Evolutionary conservation across 768 basidiomycete genomes (phyloP).

Genomic region (Agaricus subrufescens): DNA sequence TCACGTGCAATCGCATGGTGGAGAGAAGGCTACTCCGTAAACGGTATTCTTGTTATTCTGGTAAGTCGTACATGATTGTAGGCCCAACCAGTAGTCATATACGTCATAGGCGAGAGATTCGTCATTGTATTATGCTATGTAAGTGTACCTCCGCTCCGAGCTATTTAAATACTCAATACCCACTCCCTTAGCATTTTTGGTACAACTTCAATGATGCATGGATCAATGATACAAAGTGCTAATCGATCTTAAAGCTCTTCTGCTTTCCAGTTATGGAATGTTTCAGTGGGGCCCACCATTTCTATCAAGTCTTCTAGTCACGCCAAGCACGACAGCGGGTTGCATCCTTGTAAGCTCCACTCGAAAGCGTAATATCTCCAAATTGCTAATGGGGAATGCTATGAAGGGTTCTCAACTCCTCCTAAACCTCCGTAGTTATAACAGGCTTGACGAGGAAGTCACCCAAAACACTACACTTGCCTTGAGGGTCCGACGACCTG

Average conservation of each 20-base stretch:
- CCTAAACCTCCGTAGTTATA: conserved; percentile 17
- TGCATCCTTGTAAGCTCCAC: conserved; percentile 17
- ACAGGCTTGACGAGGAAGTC: background rate
- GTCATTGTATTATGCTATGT: conserved; percentile 21
- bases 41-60: conserved; percentile 18
- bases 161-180: background rate
- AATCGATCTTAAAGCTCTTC: conserved; percentile 12
- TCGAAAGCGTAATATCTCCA: background rate
- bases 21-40: conserved; percentile 19
- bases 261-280: conserved; percentile 20
- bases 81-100: background rate
- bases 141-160: background rate
- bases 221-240: background rate
- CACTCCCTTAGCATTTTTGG: conserved; percentile 1
- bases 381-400: background rate
- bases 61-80: conserved; percentile 9
- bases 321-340: conserved; percentile 23
- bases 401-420: conserved; percentile 21
- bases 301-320: conserved; percentile 25
- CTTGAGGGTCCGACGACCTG: background rate
- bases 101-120: conserved; percentile 20
- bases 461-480: background rate
- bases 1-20: conserved; percentile 21
- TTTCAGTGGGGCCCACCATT: conserved; percentile 22
- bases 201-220: background rate